phyloP scores from a whole-genome alignment of 495 filamentous ascomycete genomes.

The Penicillium roqueforti region DNA sequence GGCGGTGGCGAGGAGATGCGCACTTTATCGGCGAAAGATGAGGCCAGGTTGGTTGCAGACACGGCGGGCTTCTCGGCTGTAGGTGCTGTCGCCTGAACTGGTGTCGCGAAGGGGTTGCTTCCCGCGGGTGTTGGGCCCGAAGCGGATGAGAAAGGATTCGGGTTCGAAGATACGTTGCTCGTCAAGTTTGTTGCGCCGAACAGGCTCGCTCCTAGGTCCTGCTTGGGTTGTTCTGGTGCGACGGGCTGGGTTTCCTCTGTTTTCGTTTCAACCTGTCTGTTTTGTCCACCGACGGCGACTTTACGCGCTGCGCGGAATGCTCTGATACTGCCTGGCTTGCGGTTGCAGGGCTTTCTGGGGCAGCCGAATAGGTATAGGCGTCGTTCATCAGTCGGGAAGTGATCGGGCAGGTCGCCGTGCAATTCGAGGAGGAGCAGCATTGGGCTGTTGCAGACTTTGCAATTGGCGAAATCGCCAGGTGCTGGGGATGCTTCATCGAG shows the following conservation, averaged over 20 bases:
- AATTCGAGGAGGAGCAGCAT: conserved; percentile 87
- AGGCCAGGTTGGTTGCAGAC: conserved; percentile 46
- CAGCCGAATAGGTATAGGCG: conserved; percentile 83
- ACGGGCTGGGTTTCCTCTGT: conserved; percentile 29
- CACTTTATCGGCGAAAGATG: conserved; percentile 69
- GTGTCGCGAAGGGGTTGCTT: conserved; percentile 48
- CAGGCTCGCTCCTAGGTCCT: conserved; percentile 54
- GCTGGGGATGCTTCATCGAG: conserved; percentile 62
- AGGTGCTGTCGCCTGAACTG: conserved; percentile 38
- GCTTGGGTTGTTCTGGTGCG: conserved; percentile 34
- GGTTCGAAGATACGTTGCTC: conserved; percentile 43
- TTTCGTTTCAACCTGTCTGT: conserved; percentile 32
- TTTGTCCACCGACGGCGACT: conserved; percentile 24
- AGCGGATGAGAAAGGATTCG: conserved; percentile 56
- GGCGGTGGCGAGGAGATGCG: conserved; percentile 45
- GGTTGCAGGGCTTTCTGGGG: conserved; percentile 69
- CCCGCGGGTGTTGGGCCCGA: conserved; percentile 19
- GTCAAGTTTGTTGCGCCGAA: conserved; percentile 48
- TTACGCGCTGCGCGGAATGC: conserved; percentile 61
- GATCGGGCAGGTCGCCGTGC: conserved; percentile 83
- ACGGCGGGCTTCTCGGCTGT: conserved; percentile 17
- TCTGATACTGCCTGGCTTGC: conserved; percentile 75
- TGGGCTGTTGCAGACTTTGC: conserved; percentile 79
- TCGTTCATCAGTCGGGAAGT: conserved; percentile 79
- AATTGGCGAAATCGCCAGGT: conserved; percentile 76